Base-by-base conservation (phyloP, 2,329 filamentous ascomycete genomes). In the Ophiocordyceps camponoti-rufipedis region DNA sequence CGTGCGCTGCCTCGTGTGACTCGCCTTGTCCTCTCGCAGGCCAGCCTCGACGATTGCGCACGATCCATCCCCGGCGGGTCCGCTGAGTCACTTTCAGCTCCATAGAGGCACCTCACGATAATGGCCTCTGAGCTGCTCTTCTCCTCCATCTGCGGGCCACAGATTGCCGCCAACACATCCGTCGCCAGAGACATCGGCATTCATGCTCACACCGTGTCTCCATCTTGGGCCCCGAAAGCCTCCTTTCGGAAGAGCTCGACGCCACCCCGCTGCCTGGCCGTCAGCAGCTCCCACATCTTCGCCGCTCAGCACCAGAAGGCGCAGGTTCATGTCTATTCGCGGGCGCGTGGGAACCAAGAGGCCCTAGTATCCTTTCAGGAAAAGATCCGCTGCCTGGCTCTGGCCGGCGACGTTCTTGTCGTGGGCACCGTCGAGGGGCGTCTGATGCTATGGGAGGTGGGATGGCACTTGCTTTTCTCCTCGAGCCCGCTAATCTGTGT, bases 191-290 rank as follows among this genome's bases (percentile, higher is more conserved):
- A 95, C 64, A 80, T 86, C 44, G 86, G 85, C 54, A 86, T 96
- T 58, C 91, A 93, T 64, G 63, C 84, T 46, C 84, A 94, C 62
- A 80, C 86, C 50, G 74, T 87, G 54, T 82, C 86, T 55, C 88
- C 88, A 39, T 73, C 81, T 45, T 75, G 81, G 51, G 72, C 77
- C n/a, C 75, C 87, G 57, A 81, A 82, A 56, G 70, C 78, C 50
- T 74, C 80, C 43, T 88, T 91, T 72, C 96, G 95, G 71, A 96
- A 94, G 67, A 94, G 85, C 67, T 83, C 85, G 14, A 78, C 80
- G n/a, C 72, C 80, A 28, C 68, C 73, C 47, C 85, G 89, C 61
- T 82, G 85, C 54, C 67, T 98, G 46, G 88, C 86, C 29, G 72
- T 88, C 53, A 93, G 74, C 62, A 70, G 75, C 41, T 80, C 80